Conservation (phyloP, 768 basidiomycete species). For the Atractiella rhizophila region DNA sequence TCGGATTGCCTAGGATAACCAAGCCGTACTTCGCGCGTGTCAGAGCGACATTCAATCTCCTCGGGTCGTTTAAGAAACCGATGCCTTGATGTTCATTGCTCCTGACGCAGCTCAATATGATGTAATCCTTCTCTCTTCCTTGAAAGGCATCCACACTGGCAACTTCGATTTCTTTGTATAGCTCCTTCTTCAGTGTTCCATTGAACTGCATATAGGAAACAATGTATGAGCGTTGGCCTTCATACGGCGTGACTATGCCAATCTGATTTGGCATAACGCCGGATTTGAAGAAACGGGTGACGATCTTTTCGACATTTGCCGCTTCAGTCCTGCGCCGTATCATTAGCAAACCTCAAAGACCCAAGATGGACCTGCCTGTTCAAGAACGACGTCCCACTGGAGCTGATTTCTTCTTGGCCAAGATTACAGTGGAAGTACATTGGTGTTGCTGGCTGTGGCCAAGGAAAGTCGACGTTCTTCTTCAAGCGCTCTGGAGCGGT, state of each 20-base stretch:
- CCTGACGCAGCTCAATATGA: slow-evolving; percentile 87
- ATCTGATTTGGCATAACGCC: slow-evolving; percentile 88
- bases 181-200: slow-evolving; percentile 92
- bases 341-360: slow-evolving; percentile 4
- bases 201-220: slow-evolving; percentile 99
- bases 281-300: slow-evolving; percentile 98
- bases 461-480: slow-evolving; percentile 97
- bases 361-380: slow-evolving; percentile 37
- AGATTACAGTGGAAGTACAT: slow-evolving; percentile 99
- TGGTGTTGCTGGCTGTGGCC: slow-evolving; percentile 87
- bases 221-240: slow-evolving; percentile 92
- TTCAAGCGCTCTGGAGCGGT: slow-evolving; percentile 89
- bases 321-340: slow-evolving; percentile 53
- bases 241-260: slow-evolving; percentile 95
- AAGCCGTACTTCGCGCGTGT: slow-evolving; percentile 95
- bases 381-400: slow-evolving; percentile 91
- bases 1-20: slow-evolving; percentile 98
- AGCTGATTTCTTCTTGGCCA: slow-evolving; percentile 95
- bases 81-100: slow-evolving; percentile 99
- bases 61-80: slow-evolving; percentile 92
- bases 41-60: slow-evolving; percentile 84
- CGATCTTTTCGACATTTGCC: slow-evolving; percentile 97
- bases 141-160: slow-evolving; percentile 98
- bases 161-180: slow-evolving; percentile 98
- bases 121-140: slow-evolving; percentile 97